A percentile compares a stretch with the other conserved stretches of the same genome.
These are phyloP conservation scores for Talaromyces adpressus DNA, from an alignment of 495 filamentous ascomycete genomes.

Conservation along the genomic window DNA sequence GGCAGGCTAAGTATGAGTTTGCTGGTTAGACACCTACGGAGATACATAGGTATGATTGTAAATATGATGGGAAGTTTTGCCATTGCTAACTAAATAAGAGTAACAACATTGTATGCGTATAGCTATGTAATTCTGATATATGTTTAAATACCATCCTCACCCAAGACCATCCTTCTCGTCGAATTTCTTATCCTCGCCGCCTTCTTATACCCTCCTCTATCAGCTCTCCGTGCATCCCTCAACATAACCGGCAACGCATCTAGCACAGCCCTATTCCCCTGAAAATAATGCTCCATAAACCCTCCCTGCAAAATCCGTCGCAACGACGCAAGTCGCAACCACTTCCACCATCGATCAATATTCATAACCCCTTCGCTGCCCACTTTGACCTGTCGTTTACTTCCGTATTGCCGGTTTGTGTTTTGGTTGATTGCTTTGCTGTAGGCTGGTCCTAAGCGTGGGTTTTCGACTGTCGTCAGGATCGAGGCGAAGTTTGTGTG, in stretches of 20 bases:
- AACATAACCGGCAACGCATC: slow-evolving; percentile 60
- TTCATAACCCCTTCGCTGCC: slow-evolving; percentile 63
- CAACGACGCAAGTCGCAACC: slow-evolving; percentile 67
- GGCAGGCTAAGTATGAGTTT: slow-evolving; percentile 13
- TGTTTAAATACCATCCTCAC: background rate
- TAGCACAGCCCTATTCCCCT: slow-evolving; percentile 72
- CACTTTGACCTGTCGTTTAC: slow-evolving; percentile 68
- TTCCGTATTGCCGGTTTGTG: slow-evolving; percentile 66
- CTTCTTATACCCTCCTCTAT: slow-evolving; percentile 27
- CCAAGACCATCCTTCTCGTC: slow-evolving; percentile 1
- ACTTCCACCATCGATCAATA: slow-evolving; percentile 89
- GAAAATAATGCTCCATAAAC: slow-evolving; percentile 75
- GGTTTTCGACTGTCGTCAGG: slow-evolving; percentile 74
- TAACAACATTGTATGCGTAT: too few relatives aligned
- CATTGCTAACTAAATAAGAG: too few relatives aligned
- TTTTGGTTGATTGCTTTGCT: slow-evolving; percentile 66
- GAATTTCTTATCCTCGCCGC: slow-evolving; percentile 26
- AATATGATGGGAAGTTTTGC: too few relatives aligned
- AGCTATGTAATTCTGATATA: background rate
- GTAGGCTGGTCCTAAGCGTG: slow-evolving; percentile 63
- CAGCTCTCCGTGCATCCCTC: slow-evolving; percentile 16
- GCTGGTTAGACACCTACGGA: slow-evolving; percentile 3
- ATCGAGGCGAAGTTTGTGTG: slow-evolving; percentile 78
- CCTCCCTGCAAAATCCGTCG: slow-evolving; percentile 74
- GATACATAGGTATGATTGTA: too few relatives aligned